Base-by-base conservation (phyloP, 2,329 filamentous ascomycete genomes). In the Didymella lethalis region DNA sequence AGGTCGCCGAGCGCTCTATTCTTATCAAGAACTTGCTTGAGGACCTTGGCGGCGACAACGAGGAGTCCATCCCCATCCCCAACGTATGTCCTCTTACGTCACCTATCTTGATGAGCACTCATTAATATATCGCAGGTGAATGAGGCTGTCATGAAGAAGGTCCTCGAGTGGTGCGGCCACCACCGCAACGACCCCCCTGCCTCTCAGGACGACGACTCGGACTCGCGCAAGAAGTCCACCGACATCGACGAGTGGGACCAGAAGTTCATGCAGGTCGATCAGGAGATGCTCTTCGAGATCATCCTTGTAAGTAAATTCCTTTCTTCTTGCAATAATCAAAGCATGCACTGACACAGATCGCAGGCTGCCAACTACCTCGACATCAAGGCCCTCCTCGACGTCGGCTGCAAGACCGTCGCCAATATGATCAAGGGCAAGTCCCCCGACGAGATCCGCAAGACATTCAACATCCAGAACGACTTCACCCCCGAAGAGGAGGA, bases 341-440 rank as follows among this genome's bases (percentile, higher is more conserved):
- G 26, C 41, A 36, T 20, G 32, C 44, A 34, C 68, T 74, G 64
- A 74, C 63, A 34, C 14, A 14, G 20, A 25, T 8, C 23, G 6
- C 67, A 95, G 91, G 95, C 95, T 3, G 92, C 94, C 72, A 99
- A 99, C 85, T 99, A 98, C 79, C 90, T 99, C 60, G 95, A 99
- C 69, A 99, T 99, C 84, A 99, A 98, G 86, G 90, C 93, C 1
- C 90, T 99, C 1, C 89, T 99, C 28, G 95, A 99, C 66, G 94
- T 98, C 60, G 95, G 95, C 63, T 99, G 95, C 88, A 99, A 99
- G 87, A 99, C 95, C 0, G 95, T 99, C 16, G 95, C 95, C 63
- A 99, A 99, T 82, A 99, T 99, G 95, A 99, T 99, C 85, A 99
- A 99, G 90, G 95, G 95, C 82, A 99, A 99, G 86, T 97, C 93